A percentile compares a stretch with the other conserved stretches of the same genome.
These are phyloP conservation scores for Tetradesmus obliquus DNA, from an alignment of 139 green algal species.

Conservation along the genomic window DNA sequence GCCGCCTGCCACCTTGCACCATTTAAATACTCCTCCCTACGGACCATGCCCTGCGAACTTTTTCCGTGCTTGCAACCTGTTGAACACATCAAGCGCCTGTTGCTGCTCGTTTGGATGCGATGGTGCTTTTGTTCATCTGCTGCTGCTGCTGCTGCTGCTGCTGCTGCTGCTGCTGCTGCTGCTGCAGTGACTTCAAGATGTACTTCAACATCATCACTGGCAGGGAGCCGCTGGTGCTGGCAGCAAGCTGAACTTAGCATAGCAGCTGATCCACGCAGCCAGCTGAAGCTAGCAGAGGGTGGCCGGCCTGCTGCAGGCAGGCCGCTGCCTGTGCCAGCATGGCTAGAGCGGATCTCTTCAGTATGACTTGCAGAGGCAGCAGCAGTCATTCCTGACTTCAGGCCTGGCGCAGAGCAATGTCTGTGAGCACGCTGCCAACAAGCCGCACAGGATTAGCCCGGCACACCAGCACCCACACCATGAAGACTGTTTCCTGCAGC, in stretches of 20 bases:
- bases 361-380: no score
- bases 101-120: not conserved
- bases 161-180: not conserved
- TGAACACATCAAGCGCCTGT: not conserved
- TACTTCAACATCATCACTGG: constrained; percentile 53
- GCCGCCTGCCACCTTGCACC: no score
- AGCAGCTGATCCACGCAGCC: not conserved
- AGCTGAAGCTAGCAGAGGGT: not conserved
- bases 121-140: not conserved
- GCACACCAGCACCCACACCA: no score
- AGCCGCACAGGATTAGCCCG: no score
- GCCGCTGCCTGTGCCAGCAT: not conserved
- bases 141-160: not conserved
- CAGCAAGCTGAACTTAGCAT: not conserved
- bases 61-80: no score
- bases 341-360: no score
- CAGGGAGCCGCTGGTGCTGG: constrained; percentile 18
- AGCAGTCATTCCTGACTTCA: no score
- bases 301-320: not conserved
- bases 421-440: no score
- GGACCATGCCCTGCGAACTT: no score
- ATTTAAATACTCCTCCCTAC: no score
- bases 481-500: no score
- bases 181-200: constrained; percentile 55
- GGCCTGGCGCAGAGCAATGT: no score